phyloP scores from a whole-genome alignment of 148 eudicot genomes.

The Rhododendron mucronatum region DNA sequence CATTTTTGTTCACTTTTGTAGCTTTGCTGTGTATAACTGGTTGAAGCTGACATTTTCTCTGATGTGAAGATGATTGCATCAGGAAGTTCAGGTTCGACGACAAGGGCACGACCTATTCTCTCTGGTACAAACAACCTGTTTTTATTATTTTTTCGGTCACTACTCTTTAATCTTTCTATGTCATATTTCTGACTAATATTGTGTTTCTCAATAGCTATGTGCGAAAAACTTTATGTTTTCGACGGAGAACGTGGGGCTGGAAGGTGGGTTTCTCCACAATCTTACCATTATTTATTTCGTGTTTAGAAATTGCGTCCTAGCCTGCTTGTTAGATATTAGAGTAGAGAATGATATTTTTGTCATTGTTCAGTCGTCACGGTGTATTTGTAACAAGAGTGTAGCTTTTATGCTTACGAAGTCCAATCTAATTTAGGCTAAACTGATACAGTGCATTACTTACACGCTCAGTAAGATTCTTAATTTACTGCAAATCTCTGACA shows the following conservation, averaged over 20 bases:
- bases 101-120: conserved; percentile 60
- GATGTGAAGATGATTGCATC: conserved; percentile 57
- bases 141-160: conserved; percentile 2
- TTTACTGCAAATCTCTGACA: background rate
- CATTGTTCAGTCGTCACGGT: background rate
- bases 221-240: conserved; percentile 53
- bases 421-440: background rate
- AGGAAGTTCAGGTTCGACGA: conserved; percentile 57
- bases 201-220: conserved; percentile 57
- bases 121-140: conserved; percentile 47
- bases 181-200: conserved; percentile 3
- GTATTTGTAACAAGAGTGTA: background rate
- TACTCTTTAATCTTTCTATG: background rate
- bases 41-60: conserved; percentile 2
- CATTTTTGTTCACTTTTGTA: background rate
- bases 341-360: background rate
- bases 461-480: background rate
- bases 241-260: conserved; percentile 83
- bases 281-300: background rate
- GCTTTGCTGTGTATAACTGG: conserved; percentile 11
- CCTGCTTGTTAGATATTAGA: background rate
- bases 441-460: background rate
- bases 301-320: background rate
- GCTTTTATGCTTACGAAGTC: background rate
- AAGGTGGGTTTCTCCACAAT: conserved; percentile 45